phyloP scores from a whole-genome alignment of 345 rosid genomes.

The Camelina laxa region DNA sequence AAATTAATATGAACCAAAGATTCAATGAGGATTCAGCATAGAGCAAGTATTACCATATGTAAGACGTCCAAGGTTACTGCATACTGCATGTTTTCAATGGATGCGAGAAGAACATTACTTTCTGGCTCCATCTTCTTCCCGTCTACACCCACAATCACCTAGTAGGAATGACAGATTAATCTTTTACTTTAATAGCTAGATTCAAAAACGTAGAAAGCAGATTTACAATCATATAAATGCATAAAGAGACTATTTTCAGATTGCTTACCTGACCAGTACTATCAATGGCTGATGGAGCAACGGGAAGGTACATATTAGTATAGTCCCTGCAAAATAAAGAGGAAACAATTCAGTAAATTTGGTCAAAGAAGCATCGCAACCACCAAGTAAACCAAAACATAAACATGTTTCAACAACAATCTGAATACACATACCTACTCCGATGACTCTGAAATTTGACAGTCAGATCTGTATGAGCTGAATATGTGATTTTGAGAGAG shows the following conservation, averaged over 20 bases:
- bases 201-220: background rate
- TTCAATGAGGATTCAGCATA: constrained; percentile 3
- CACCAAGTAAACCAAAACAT: constrained; percentile 27
- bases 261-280: constrained; percentile 69
- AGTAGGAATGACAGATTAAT: constrained; percentile 27
- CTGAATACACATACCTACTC: constrained; percentile 70
- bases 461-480: constrained; percentile 98
- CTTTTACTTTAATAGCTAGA: background rate
- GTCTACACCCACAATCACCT: constrained; percentile 80
- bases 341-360: constrained; percentile 8
- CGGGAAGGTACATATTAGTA: constrained; percentile 92
- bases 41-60: constrained; percentile 66
- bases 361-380: background rate
- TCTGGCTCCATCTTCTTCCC: constrained; percentile 97
- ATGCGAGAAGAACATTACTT: constrained; percentile 98
- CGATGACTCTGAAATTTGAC: constrained; percentile 98
- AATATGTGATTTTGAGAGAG: constrained; percentile 90
- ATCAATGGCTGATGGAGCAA: constrained; percentile 98
- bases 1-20: constrained; percentile 15
- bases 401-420: constrained; percentile 18
- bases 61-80: constrained; percentile 96
- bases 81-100: constrained; percentile 99
- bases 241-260: background rate
- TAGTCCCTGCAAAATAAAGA: constrained; percentile 73
- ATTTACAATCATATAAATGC: constrained; percentile 4